A percentile compares a stretch with the other conserved stretches of the same genome.
Evolutionary conservation across 2,329 filamentous ascomycete species (phyloP).

Genomic region (Talaromyces sp.): DNA sequence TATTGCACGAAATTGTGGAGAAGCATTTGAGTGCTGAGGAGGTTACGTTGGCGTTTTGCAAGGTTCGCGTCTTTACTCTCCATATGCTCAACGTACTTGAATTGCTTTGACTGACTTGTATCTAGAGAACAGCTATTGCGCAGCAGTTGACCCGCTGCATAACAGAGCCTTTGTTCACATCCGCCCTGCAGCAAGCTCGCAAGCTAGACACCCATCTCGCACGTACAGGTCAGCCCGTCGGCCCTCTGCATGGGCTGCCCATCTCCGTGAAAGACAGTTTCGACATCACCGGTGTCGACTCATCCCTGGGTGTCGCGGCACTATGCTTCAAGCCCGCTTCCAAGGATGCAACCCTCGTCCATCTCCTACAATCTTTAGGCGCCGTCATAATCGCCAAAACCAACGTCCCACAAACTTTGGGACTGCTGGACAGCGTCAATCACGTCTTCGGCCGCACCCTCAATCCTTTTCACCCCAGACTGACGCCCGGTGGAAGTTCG

Average conservation of each 20-base stretch:
- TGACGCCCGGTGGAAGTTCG: conserved; percentile 30
- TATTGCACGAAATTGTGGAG: conserved; percentile 35
- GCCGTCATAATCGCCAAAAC: conserved; percentile 57
- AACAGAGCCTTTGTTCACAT: conserved; percentile 51
- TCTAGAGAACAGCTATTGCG: conserved; percentile 36
- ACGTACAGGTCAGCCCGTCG: conserved; percentile 44
- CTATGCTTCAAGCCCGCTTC: conserved; percentile 11
- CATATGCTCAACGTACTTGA: not conserved
- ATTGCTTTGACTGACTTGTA: not conserved
- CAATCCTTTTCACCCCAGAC: conserved; percentile 28
- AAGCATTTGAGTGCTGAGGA: conserved; percentile 40
- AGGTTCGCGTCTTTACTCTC: conserved; percentile 29
- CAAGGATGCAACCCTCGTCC: conserved; percentile 7
- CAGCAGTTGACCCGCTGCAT: conserved; percentile 47
- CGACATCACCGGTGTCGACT: conserved; percentile 49
- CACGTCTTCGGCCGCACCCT: conserved; percentile 36
- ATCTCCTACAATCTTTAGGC: conserved; percentile 30
- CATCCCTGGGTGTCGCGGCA: conserved; percentile 51
- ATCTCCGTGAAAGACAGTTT: conserved; percentile 52
- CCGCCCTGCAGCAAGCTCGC: conserved; percentile 48
- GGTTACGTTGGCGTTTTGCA: conserved; percentile 55
- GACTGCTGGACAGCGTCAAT: conserved; percentile 58
- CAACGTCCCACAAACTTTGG: conserved; percentile 60
- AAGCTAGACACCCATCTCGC: conserved; percentile 46
- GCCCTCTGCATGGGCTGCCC: conserved; percentile 61